Evolutionary conservation across 2,329 filamentous ascomycete species (phyloP).

Genomic region (Paracoccidioides lutzii): DNA sequence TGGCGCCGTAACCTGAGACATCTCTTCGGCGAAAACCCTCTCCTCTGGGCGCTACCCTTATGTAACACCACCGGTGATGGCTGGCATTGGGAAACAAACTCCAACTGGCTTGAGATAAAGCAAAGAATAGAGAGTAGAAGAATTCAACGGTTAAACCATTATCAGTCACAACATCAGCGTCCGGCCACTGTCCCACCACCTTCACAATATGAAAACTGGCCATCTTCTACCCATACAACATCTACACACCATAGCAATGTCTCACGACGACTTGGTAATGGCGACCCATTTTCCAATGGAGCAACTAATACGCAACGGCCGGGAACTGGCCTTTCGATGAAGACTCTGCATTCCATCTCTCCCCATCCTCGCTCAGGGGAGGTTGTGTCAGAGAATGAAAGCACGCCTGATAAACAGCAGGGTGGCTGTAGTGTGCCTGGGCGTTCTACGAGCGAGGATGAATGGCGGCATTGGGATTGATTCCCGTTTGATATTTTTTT

Average conservation of each 20-base stretch:
- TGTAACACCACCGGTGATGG: conserved; percentile 82
- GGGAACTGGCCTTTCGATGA: conserved; percentile 31
- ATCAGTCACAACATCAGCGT: conserved; percentile 22
- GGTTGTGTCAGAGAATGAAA: conserved; percentile 22
- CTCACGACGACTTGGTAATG: neutral
- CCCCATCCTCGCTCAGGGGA: conserved; percentile 25
- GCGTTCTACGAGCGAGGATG: conserved; percentile 16
- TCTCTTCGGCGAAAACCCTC: conserved; percentile 61
- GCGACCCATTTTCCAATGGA: neutral
- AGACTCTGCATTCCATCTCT: conserved; percentile 29
- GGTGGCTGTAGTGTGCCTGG: conserved; percentile 3
- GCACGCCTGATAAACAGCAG: neutral
- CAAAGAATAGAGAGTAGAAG: conserved; percentile 41
- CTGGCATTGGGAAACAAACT: conserved; percentile 83
- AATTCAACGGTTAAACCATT: conserved; percentile 17
- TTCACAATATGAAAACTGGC: conserved; percentile 19
- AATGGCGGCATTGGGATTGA: conserved; percentile 32
- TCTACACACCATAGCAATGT: neutral
- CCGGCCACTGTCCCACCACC: conserved; percentile 6
- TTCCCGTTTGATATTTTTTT: neutral
- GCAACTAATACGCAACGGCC: conserved; percentile 17
- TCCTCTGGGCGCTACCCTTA: conserved; percentile 68
- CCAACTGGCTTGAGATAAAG: conserved; percentile 60
- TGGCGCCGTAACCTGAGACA: conserved; percentile 66
- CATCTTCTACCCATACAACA: neutral